These are phyloP conservation scores for Fusarium devonianum DNA, from an alignment of 2,329 filamentous ascomycete species.

Conservation along the genomic window DNA sequence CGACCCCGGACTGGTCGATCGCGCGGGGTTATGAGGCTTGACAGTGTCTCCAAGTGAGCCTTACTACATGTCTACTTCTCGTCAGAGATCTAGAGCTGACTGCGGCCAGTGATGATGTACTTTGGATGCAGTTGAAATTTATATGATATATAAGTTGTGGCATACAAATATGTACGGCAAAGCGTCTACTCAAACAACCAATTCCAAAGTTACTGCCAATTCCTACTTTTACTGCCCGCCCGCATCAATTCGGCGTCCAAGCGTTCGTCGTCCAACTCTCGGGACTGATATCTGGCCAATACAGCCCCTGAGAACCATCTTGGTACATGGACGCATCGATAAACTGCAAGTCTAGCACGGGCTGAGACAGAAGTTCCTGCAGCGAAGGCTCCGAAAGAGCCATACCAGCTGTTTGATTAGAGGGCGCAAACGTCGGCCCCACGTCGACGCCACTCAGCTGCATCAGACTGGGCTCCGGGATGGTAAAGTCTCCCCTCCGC, in stretches of 20 bases:
- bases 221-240: too few relatives aligned
- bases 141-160: too few relatives aligned
- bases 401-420: conserved; percentile 45
- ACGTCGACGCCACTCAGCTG: conserved; percentile 31
- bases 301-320: conserved; percentile 33
- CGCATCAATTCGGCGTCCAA: conserved; percentile 20
- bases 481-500: conserved; percentile 25
- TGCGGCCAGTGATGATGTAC: too few relatives aligned
- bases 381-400: conserved; percentile 47
- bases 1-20: too few relatives aligned
- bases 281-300: conserved; percentile 40
- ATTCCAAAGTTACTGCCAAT: neutral
- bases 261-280: conserved; percentile 35
- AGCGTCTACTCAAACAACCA: neutral
- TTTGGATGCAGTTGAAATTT: too few relatives aligned
- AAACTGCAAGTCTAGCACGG: conserved; percentile 46
- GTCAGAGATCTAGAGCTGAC: too few relatives aligned
- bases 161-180: neutral
- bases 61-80: too few relatives aligned
- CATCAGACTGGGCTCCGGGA: conserved; percentile 15
- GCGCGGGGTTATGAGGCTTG: too few relatives aligned
- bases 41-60: too few relatives aligned
- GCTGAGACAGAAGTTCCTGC: conserved; percentile 46
- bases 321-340: conserved; percentile 43
- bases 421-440: conserved; percentile 3